Evolutionary conservation across 345 rosid genomes (phyloP).

Genomic region (Citrus mangshanensis): DNA sequence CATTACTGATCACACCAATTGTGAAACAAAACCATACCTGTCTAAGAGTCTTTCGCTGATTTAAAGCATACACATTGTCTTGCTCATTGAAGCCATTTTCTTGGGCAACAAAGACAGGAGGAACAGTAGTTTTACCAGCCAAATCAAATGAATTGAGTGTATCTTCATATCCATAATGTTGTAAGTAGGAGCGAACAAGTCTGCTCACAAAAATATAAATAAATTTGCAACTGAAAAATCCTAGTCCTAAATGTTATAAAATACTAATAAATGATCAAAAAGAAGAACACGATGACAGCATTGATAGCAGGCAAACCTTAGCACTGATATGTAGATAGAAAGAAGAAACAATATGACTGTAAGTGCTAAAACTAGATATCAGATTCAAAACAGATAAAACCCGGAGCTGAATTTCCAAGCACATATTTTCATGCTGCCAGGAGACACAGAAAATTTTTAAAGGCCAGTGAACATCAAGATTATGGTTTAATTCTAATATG

Average conservation of each 20-base stretch:
- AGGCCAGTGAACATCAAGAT: neutral
- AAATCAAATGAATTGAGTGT: conserved; percentile 84
- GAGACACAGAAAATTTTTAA: neutral
- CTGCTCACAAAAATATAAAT: conserved; percentile 37
- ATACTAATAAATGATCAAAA: neutral
- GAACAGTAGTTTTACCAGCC: conserved; percentile 66
- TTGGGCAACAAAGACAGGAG: conserved; percentile 60
- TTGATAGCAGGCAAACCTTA: neutral
- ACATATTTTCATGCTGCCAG: neutral
- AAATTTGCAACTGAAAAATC: neutral
- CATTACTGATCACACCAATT: neutral
- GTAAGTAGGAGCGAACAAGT: conserved; percentile 80
- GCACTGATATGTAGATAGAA: neutral
- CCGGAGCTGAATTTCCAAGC: neutral
- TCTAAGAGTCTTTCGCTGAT: conserved; percentile 67
- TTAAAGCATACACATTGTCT: conserved; percentile 63
- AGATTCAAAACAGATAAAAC: neutral
- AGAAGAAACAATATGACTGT: neutral
- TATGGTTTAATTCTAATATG: neutral
- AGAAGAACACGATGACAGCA: neutral
- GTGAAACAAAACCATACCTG: conserved; percentile 52
- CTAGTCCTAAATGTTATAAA: neutral
- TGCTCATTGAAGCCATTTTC: conserved; percentile 65
- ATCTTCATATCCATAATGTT: conserved; percentile 93
- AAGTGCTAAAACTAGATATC: neutral